phyloP scores from a whole-genome alignment of 2,329 filamentous ascomycete genomes.

The Hymenoscyphus scutula region DNA sequence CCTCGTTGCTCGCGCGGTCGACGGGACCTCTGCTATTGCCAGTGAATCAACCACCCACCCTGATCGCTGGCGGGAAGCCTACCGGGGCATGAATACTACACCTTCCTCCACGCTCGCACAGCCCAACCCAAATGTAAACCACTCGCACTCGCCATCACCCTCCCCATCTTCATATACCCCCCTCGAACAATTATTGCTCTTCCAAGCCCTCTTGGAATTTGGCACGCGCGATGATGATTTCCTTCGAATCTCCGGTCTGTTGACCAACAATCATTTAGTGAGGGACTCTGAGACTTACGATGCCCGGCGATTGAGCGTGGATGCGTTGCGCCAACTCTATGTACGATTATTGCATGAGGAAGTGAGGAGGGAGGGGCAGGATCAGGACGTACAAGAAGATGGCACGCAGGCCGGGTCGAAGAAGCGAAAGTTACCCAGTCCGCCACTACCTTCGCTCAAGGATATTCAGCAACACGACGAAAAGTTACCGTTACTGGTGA shows the following conservation, averaged over 20 bases:
- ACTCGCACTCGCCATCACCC: not conserved
- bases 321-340: conserved; percentile 77
- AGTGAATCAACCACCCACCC: conserved; percentile 48
- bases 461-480: conserved; percentile 64
- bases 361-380: conserved; percentile 48
- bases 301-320: conserved; percentile 68
- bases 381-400: conserved; percentile 39
- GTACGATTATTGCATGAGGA: conserved; percentile 74
- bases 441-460: conserved; percentile 60
- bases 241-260: conserved; percentile 66
- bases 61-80: conserved; percentile 55
- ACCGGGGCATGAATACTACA: conserved; percentile 54
- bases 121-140: conserved; percentile 25
- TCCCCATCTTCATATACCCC: conserved; percentile 61
- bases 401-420: conserved; percentile 54
- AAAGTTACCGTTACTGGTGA: conserved; percentile 67
- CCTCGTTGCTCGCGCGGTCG: conserved; percentile 46
- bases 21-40: not conserved
- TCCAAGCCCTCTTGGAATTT: conserved; percentile 71
- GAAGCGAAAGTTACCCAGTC: conserved; percentile 72
- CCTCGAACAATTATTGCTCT: conserved; percentile 82
- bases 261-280: conserved; percentile 72
- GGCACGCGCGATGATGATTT: conserved; percentile 67
- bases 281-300: conserved; percentile 70
- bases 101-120: conserved; percentile 63